Percentiles rank a stretch among this genome's conserved stretches.
Conservation (phyloP, 371 early-diverging fungal species). For the Saksenaea oblongispora region DNA sequence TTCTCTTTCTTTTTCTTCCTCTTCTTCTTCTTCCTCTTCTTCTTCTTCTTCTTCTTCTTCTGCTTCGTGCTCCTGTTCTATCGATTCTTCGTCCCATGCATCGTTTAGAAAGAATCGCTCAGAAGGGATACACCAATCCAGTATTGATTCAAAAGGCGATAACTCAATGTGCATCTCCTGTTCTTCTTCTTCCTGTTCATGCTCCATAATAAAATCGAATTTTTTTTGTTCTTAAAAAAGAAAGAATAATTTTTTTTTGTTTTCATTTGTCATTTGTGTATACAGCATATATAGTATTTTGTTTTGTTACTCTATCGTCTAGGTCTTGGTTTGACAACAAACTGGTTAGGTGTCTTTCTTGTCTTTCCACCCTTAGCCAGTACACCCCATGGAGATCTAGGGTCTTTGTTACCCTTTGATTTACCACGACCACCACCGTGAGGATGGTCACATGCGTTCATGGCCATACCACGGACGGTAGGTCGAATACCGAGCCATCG, state of each 20-base stretch:
- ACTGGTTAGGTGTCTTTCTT: constrained; percentile 70
- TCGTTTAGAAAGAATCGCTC: not conserved
- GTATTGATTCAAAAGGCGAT: not conserved
- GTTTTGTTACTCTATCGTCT: constrained; percentile 70
- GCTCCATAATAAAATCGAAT: not conserved
- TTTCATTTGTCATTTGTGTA: not conserved
- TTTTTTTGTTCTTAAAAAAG: not conserved
- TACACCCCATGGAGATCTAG: constrained; percentile 94
- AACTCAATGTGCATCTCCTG: not conserved
- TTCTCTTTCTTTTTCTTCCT: not conserved
- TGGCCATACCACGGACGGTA: constrained; percentile 98
- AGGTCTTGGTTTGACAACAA: constrained; percentile 80
- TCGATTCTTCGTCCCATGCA: not conserved
- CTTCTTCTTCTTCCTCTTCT: not conserved
- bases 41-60: not conserved
- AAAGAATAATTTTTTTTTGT: not conserved
- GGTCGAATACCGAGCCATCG: constrained; percentile 91
- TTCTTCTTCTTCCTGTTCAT: not conserved
- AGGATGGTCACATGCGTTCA: constrained; percentile 99
- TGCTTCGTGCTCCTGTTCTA: not conserved
- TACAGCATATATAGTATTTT: not conserved
- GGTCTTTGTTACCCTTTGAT: constrained; percentile 92
- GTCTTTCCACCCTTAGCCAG: constrained; percentile 97
- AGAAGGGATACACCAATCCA: not conserved
- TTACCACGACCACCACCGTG: constrained; percentile 99